Evolutionary conservation across 2,329 filamentous ascomycete genomes (phyloP), one percentile per base, ranked within the genome.

Genomic region (Ceratocystis smalleyi): DNA sequence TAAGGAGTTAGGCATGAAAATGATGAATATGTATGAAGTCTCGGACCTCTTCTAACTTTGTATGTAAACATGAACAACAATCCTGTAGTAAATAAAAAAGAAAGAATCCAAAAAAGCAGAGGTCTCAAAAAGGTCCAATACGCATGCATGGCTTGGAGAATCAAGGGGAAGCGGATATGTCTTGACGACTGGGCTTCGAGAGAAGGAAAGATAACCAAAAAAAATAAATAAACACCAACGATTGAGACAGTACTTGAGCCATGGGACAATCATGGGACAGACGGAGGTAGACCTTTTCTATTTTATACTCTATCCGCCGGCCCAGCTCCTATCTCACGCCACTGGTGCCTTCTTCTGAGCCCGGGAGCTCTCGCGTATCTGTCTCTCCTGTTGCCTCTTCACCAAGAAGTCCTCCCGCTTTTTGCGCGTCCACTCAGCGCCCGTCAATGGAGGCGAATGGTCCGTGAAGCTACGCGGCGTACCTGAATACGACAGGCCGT

Each of bases 341-440:
- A 47, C 64, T 24, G 49, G 43, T 7, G 77, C 73, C 43, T 79
- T 77, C 67, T 80, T 78, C n/a, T 32, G n/a, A 49, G 32, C 61
- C 19, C 51, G 49, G 15, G 62, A 55, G 24, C 57, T 49, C 45
- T 61, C 27, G n/a, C 47, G 59, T 15, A 61, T 51, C 32, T 65
- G 60, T 19, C 43, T 60, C 51, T 65, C 51, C 30, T 65, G 64
- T 30, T 63, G 64, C 47, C 64, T 61, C 60, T 65, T 65, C 35
- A 63, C 54, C 43, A 65, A 30, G 43, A 65, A 63, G 22, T 65
- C 64, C 10, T 61, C 61, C 3, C 43, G 45, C 64, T 65, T 55
- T 27, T 76, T 76, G 43, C 76, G 76, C 22, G 71, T 73, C 65
- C 77, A 77, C 45, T 71, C 63, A n/a, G 47, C 32, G 19, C 45